phyloP scores from a whole-genome alignment of 148 eudicot genomes.

The Selenicereus undatus region DNA sequence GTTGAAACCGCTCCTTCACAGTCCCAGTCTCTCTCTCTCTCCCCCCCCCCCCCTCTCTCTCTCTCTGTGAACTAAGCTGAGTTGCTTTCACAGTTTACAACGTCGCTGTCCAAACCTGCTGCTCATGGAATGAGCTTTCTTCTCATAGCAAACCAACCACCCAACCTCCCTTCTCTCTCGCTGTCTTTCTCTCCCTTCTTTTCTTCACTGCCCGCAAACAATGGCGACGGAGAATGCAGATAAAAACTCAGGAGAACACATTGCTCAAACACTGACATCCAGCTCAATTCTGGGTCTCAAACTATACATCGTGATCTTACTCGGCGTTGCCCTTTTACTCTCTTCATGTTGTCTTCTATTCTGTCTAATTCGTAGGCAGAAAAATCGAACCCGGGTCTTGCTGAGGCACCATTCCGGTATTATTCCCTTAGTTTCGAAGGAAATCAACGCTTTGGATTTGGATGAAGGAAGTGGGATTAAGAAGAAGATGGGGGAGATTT shows the following conservation, averaged over 20 bases:
- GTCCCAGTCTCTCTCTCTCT: conserved; percentile 7
- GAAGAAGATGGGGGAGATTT: conserved; percentile 37
- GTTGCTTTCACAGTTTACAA: conserved; percentile 14
- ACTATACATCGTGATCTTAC: conserved; percentile 47
- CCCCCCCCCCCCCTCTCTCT: neutral
- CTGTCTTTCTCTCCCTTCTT: neutral
- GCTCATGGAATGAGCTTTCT: neutral
- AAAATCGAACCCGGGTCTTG: conserved; percentile 24
- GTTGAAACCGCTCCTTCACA: conserved; percentile 30
- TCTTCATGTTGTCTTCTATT: conserved; percentile 28
- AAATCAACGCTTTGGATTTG: conserved; percentile 30
- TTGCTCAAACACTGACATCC: conserved; percentile 27
- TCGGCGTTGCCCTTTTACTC: conserved; percentile 24
- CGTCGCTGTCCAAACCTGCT: neutral
- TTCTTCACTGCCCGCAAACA: neutral
- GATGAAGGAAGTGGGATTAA: conserved; percentile 23
- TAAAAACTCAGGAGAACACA: conserved; percentile 18
- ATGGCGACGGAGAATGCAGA: conserved; percentile 31
- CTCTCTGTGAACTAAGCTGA: conserved; percentile 13
- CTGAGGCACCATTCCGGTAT: conserved; percentile 41
- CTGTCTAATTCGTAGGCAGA: conserved; percentile 27
- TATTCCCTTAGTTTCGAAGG: conserved; percentile 51
- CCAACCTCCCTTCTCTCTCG: neutral
- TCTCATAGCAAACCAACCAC: neutral
- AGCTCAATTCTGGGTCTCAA: conserved; percentile 50